phyloP scores from a whole-genome alignment of 2,329 filamentous ascomycete species.

The Colletotrichum kahawae region DNA sequence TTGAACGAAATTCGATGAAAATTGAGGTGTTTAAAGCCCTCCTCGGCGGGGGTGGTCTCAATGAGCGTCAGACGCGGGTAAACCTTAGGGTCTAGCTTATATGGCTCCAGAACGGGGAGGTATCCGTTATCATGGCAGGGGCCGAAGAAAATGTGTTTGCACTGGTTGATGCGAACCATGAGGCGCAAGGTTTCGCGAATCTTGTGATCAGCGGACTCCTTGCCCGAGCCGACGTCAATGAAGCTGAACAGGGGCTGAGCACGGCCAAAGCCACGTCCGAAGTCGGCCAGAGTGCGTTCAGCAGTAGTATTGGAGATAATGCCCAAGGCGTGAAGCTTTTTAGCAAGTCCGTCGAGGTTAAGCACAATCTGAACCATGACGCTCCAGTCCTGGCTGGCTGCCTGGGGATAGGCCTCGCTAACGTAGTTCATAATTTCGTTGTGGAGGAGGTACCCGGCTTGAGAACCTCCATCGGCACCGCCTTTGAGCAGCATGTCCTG shows the following conservation, averaged over 20 bases:
- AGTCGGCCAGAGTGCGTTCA: conserved; percentile 27
- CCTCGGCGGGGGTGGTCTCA: conserved; percentile 33
- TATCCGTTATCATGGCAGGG: conserved; percentile 40
- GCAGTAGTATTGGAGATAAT: conserved; percentile 27
- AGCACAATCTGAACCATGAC: conserved; percentile 38
- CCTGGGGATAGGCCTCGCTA: conserved; percentile 27
- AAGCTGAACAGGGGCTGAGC: conserved; percentile 39
- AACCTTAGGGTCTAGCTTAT: conserved; percentile 29
- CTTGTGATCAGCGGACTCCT: conserved; percentile 39
- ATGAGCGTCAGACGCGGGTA: conserved; percentile 34
- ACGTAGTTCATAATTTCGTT: conserved; percentile 28
- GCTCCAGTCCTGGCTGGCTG: conserved; percentile 32
- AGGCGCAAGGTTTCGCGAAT: conserved; percentile 37
- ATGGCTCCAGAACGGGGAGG: conserved; percentile 35
- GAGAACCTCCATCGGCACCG: conserved; percentile 36
- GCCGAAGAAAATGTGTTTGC: conserved; percentile 36
- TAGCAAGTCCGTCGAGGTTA: conserved; percentile 36
- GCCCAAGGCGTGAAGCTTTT: conserved; percentile 29
- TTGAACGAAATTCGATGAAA: conserved; percentile 32
- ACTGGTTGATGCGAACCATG: conserved; percentile 36
- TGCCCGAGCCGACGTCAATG: conserved; percentile 37
- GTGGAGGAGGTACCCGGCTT: conserved; percentile 34
- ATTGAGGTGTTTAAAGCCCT: conserved; percentile 32
- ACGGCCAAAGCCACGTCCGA: conserved; percentile 37
- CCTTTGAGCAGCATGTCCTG: conserved; percentile 33